Percentiles rank a stretch among this genome's conserved stretches.
These are phyloP conservation scores for Aulographum hederae DNA, from an alignment of 2,329 filamentous ascomycete genomes.

Conservation along the genomic window DNA sequence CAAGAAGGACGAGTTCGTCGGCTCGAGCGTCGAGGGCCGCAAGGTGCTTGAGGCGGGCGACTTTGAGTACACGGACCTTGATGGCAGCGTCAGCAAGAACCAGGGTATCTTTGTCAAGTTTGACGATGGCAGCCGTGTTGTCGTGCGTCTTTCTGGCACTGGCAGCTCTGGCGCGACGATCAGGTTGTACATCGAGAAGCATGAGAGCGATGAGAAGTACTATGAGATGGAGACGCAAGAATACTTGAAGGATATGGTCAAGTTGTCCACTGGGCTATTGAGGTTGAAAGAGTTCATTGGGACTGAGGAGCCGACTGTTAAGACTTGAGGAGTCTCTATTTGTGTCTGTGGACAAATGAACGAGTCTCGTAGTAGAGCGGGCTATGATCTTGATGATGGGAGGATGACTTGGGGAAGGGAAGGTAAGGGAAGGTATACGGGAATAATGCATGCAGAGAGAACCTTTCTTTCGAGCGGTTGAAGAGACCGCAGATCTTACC, in stretches of 20 bases:
- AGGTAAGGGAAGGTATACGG: too few species aligned
- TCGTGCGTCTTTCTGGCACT: constrained; percentile 86
- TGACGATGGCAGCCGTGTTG: constrained; percentile 83
- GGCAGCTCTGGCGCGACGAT: constrained; percentile 93
- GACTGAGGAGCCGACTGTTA: constrained; percentile 85
- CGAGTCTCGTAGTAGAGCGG: too few species aligned
- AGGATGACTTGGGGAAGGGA: too few species aligned
- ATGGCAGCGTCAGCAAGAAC: constrained; percentile 87
- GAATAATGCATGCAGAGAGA: too few species aligned
- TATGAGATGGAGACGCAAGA: constrained; percentile 77
- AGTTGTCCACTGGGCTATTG: constrained; percentile 66
- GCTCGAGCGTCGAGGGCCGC: constrained; percentile 62
- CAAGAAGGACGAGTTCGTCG: constrained; percentile 56
- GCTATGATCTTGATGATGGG: too few species aligned
- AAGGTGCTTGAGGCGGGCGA: constrained; percentile 83
- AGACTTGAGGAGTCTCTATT: too few species aligned
- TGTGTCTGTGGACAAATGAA: too few species aligned
- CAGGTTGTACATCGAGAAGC: constrained; percentile 91
- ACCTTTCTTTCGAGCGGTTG: too few species aligned
- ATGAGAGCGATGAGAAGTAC: constrained; percentile 62
- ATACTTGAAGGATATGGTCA: constrained; percentile 80
- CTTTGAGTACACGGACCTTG: constrained; percentile 97
- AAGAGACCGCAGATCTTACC: too few species aligned
- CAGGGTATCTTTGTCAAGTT: constrained; percentile 93
- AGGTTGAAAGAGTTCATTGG: constrained; percentile 90